Base-by-base conservation (phyloP, 2,329 filamentous ascomycete genomes). In the Didymellaceae sp. region DNA sequence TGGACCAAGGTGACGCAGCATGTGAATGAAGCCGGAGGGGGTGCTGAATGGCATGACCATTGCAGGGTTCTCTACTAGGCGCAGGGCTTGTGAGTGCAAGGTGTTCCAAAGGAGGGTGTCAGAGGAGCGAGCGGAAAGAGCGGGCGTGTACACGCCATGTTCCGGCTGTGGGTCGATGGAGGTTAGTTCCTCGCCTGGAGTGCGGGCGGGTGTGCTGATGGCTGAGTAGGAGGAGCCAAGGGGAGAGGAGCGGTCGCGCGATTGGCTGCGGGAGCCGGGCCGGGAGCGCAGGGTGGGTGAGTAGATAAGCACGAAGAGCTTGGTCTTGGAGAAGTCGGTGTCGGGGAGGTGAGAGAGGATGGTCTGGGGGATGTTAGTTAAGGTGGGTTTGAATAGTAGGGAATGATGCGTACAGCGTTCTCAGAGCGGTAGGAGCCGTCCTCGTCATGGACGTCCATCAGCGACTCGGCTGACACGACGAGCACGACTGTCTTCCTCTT, bases 41-140 rank as follows among this genome's bases (percentile, higher is more conserved):
- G 90, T 90, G 9, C 87, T 94, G 68, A 96, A 97, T 0, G 91
- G 91, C 67, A 97, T 82, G 49, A 97, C 88, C 82, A 91, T 91
- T 33, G 84, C 86, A 33, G 94, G 88, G 67, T 90, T 90, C 61
- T 95, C 89, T 4, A 96, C 91, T 9, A 97, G 80, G 1, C 80
- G 77, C 31, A 89, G 78, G 3, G 91, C 91, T 75, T 96, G 89
- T 1, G 85, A 84, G 74, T 94, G 91, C 6, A 96, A 79, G 0
- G 88, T 86, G 68, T 89, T 87, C 78, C 91, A 96, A 9, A 87
- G 81, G 5, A 86, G 77, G 50, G 67, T 68, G 50, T 74, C 70
- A 5, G 65, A 62, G 56, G 66, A 67, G 49, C 65, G 65, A 17
- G 71, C 63, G 22, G 68, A 68, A 43, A 67, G 63, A 24, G 67